These are phyloP conservation scores for Vigna hirtella DNA, from an alignment of 306 rosid genomes.

Conservation along the genomic window DNA sequence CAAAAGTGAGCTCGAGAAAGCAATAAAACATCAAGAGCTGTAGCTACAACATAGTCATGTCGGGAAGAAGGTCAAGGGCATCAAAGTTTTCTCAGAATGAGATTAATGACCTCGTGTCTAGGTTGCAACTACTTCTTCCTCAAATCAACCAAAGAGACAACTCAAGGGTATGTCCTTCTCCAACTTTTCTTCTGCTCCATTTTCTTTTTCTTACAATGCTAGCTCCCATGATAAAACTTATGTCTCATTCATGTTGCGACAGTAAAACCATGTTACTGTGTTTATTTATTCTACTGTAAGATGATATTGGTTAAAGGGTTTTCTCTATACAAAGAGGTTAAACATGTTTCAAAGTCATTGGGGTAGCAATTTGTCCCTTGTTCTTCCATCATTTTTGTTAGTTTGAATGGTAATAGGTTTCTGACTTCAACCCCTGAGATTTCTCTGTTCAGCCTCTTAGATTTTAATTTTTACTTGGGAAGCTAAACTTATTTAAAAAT, in stretches of 20 bases:
- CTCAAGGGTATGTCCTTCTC: slow-evolving; percentile 47
- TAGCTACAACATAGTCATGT: slow-evolving; percentile 32
- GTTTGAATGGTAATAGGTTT: background rate
- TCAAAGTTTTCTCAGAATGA: slow-evolving; percentile 48
- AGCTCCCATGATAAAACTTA: no score
- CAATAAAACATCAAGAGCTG: background rate
- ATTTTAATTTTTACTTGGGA: no score
- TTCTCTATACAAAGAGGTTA: no score
- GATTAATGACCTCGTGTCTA: slow-evolving; percentile 51
- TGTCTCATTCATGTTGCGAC: no score
- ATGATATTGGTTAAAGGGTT: no score
- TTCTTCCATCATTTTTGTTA: background rate
- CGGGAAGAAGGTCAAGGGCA: slow-evolving; percentile 51
- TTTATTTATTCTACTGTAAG: no score
- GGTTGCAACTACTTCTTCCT: slow-evolving; percentile 51
- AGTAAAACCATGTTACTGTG: background rate
- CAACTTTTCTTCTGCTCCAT: slow-evolving; percentile 6
- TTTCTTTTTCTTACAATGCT: no score
- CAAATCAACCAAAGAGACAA: slow-evolving; percentile 48
- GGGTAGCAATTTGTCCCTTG: no score
- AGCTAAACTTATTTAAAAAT: no score
- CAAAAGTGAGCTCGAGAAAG: slow-evolving; percentile 8
- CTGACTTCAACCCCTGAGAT: background rate
- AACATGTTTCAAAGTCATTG: no score
- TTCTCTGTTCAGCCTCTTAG: no score